Evolutionary conservation across 129 eudicot genomes (phyloP), one percentile per base, ranked within the genome.

Genomic region (Chrysanthemum lavandulifolium): DNA sequence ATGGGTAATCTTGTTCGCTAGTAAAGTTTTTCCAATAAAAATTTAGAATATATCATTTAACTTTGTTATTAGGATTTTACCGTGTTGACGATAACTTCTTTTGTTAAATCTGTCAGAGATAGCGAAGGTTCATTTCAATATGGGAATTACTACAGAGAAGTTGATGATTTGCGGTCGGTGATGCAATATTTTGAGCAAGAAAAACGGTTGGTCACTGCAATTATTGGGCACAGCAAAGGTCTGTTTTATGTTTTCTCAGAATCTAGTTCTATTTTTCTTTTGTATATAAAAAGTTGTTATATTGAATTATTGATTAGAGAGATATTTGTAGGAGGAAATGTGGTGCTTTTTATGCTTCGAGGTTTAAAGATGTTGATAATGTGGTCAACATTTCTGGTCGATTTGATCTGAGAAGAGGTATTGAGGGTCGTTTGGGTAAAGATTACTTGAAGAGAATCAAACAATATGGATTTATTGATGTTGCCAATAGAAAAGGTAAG

Each of bases 171-270:
- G 57, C 85, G 75, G 58, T 75, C 84, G 45, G 93, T 88, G 51
- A 87, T 92, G 2, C 81, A 86, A 65, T 73, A 79, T 62, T 92
- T 88, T 66, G 71, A 65, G 48, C 69, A 69, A 3, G 74, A 79
- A 75, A 68, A 80, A 23, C 86, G 82, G n/a, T 33, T 10, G 3
- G 58, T 83, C 51, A 74, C 72, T 71, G 88, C 88, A 40, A 54
- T 92, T 75, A 65, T 92, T 58, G 96, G 97, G 67, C 96, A 92
- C 67, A 92, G 94, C 68, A 92, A 92, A 86, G 97, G 96, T 91
- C 36, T 75, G 21, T 15, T 2, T 66, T 71, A 15, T 5, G 15
- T 11, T 31, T 54, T 52, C 15, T 52, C 15, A 52, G 18, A 52
- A 12, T 52, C 57, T 2, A 52, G 14, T 55, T 70, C 0, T 16